Percentiles rank a stretch among this genome's conserved stretches.
phyloP scores from a whole-genome alignment of 495 filamentous ascomycete genomes.

The Penicillium bialowiezense region DNA sequence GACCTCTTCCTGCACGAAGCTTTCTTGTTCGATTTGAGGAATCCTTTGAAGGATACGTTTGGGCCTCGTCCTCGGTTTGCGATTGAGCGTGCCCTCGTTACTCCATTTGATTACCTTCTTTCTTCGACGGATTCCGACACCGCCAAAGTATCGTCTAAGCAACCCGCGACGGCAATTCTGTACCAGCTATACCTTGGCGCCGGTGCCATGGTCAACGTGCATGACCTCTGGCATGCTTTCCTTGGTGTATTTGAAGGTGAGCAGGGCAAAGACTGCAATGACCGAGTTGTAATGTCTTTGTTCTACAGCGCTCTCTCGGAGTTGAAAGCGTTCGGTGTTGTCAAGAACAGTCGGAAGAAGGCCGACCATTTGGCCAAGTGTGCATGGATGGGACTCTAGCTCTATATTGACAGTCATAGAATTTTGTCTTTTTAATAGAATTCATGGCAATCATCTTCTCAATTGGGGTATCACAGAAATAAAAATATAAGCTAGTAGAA shows the following conservation, averaged over 20 bases:
- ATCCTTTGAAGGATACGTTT: conserved; percentile 79
- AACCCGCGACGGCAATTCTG: conserved; percentile 76
- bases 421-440: conserved; percentile 6
- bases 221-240: conserved; percentile 89
- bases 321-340: conserved; percentile 76
- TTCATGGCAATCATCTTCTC: conserved; percentile 14
- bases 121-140: conserved; percentile 48
- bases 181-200: conserved; percentile 93
- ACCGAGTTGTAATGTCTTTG: conserved; percentile 56
- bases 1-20: conserved; percentile 72
- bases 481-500: conserved; percentile 5
- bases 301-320: conserved; percentile 87
- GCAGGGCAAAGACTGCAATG: conserved; percentile 46
- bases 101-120: conserved; percentile 81
- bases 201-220: conserved; percentile 80
- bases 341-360: conserved; percentile 89
- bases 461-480: conserved; percentile 25
- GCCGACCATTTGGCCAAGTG: conserved; percentile 86
- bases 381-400: conserved; percentile 63
- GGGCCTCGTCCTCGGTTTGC: conserved; percentile 73
- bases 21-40: conserved; percentile 78
- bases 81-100: conserved; percentile 75
- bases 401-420: conserved; percentile 1
- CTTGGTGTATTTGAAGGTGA: conserved; percentile 69
- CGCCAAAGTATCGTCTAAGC: conserved; percentile 51